Conservation (phyloP, 352 stramenopile genomes). For the Phytophthora pluvialis region DNA sequence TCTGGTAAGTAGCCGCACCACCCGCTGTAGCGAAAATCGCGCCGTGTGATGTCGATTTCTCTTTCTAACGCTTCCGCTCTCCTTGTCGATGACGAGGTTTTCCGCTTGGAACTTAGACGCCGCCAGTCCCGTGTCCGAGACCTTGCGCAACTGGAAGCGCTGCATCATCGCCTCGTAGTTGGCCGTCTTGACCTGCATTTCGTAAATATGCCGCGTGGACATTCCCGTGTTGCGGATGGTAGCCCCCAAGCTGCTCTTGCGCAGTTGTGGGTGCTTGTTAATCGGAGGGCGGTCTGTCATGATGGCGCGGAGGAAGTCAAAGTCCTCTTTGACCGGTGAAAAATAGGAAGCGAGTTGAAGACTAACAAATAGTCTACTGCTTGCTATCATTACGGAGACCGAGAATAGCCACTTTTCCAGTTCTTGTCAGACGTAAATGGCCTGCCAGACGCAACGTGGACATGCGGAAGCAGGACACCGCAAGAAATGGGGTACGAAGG, state of each 20-base stretch:
- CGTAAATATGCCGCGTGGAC: neutral
- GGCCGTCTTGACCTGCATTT: slow-evolving; percentile 16
- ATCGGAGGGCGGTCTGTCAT: neutral
- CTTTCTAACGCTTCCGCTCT: slow-evolving; percentile 10
- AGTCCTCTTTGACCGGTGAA: too few species aligned
- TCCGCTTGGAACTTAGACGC: slow-evolving; percentile 22
- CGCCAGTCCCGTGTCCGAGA: slow-evolving; percentile 36
- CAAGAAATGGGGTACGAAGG: too few species aligned
- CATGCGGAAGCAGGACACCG: too few species aligned
- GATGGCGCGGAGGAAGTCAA: too few species aligned
- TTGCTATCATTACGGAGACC: too few species aligned
- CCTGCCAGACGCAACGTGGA: too few species aligned
- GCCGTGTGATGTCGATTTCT: slow-evolving; percentile 11
- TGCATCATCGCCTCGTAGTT: slow-evolving; percentile 26
- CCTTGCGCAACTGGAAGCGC: slow-evolving; percentile 35
- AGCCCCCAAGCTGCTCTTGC: neutral
- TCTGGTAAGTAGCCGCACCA: too few species aligned
- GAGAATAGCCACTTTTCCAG: too few species aligned
- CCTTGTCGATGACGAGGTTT: slow-evolving; percentile 28
- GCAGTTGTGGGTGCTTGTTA: neutral
- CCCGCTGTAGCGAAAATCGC: too few species aligned
- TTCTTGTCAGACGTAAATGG: too few species aligned
- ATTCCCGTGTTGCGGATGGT: neutral
- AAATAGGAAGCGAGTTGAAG: neutral
- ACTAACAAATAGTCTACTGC: too few species aligned